Base-by-base conservation (phyloP, 116 monocot genomes). In the Zostera marina region DNA sequence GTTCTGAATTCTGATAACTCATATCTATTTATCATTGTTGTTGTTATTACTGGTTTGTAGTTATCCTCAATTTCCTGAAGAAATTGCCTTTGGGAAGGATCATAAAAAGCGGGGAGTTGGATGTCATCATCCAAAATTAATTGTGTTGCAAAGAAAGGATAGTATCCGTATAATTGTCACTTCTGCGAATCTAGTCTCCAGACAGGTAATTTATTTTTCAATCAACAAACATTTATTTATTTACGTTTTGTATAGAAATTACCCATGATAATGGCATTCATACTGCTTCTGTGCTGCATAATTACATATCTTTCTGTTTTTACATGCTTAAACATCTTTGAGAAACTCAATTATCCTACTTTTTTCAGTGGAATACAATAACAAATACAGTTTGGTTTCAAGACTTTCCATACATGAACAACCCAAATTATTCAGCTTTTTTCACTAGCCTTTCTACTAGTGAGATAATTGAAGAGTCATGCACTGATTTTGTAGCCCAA, bases 311-410 rank as follows among this genome's bases (percentile, higher is more conserved):
- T 47, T 4, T 51, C n/a, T n/a, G n/a, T n/a, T n/a, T n/a, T n/a
- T n/a, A n/a, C n/a, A n/a, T n/a, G n/a, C n/a, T n/a, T n/a, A n/a
- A n/a, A n/a, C n/a, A n/a, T n/a, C n/a, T n/a, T n/a, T 51, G n/a
- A 21, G 51, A 19, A 51, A 51, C 32, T 32, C 5, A 32, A 2
- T 32, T 51, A 21, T 4, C 40, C 58, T 71, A n/a, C 22, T 40
- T 67, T 40, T 67, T 74, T 17, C 82, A 91, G 85, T 91, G 91
- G 85, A 76, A 82, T 53, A 74, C 77, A 42, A 71, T 82, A 66
- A 82, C 82, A 58, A 85, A 91, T 63, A 82, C 85, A 40, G 77
- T 91, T 51, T 91, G 91, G 91, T 85, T 71, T 70, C 85, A 91
- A 85, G 82, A 91, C 66, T 91, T 85, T 70, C 79, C 84, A 63